phyloP scores from a whole-genome alignment of 148 eudicot species.

The Gaultheria prostrata region DNA sequence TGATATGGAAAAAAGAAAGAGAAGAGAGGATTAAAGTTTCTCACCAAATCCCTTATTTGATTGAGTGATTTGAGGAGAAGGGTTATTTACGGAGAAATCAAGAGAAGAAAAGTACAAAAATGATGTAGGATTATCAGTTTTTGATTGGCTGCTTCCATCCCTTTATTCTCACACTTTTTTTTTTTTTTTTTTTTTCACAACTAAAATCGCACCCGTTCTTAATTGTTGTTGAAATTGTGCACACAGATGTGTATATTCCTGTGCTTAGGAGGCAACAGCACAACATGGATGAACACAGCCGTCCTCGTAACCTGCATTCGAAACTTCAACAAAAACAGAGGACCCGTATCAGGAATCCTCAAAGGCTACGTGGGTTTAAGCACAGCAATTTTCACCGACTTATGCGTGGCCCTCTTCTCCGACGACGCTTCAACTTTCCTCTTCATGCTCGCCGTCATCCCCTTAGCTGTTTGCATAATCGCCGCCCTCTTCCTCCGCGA shows the following conservation, averaged over 20 bases:
- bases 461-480: constrained; percentile 46
- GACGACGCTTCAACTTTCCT: constrained; percentile 46
- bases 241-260: constrained; percentile 69
- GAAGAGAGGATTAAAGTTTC: not conserved
- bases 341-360: constrained; percentile 68
- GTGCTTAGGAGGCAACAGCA: constrained; percentile 73
- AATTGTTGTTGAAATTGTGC: not conserved
- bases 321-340: constrained; percentile 58
- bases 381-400: constrained; percentile 69
- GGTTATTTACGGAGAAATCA: too few species aligned
- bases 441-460: constrained; percentile 53
- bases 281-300: constrained; percentile 80
- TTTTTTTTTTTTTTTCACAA: too few species aligned
- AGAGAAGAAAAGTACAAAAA: too few species aligned
- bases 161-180: too few species aligned
- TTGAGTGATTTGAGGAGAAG: too few species aligned
- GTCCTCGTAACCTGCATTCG: constrained; percentile 61
- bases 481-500: constrained; percentile 58
- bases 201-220: not conserved
- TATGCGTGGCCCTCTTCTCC: constrained; percentile 53
- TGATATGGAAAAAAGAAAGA: not conserved
- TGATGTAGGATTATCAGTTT: too few species aligned
- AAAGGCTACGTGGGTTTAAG: constrained; percentile 76
- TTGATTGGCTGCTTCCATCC: too few species aligned
- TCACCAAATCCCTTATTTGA: too few species aligned